Evolutionary conservation across 2,329 filamentous ascomycete species (phyloP), one percentile per base, ranked within the genome.

Genomic region (Phyllosticta citribraziliensis): DNA sequence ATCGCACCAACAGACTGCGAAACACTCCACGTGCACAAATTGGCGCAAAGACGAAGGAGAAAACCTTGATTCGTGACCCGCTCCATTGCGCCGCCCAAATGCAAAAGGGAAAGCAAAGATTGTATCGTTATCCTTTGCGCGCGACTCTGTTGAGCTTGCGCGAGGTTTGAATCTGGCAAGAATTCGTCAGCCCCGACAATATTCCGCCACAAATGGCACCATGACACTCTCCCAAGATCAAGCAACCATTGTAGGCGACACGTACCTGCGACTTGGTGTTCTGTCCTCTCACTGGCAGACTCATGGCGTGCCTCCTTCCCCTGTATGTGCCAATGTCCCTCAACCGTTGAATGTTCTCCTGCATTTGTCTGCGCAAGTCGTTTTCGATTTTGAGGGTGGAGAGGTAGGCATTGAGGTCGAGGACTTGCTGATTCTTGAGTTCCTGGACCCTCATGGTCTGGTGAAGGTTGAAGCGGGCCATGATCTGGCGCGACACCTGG

Each of bases 301-400:
- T 85, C 88, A 97, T 92, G 62, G 93, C 93, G 79, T 99, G 94
- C 66, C 94, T 81, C 73, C 89, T 86, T 66, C 94, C 94, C 58
- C 94, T 81, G 72, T 96, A 96, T 3, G 88, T 86, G 56, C 92
- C 92, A 79, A 96, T 97, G 69, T 97, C 92, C 72, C 88, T 89
- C 74, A 99, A 70, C 63, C 93, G 81, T 72, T 81, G 81, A 67
- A 99, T 96, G 70, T 97, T 94, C 56, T 96, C 90, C 69, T 87
- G 82, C 47, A 97, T 77, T 63, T 89, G 78, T 71, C 88, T 84
- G 69, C 85, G 81, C 65, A 95, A 81, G 69, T 97, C 92, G 74
- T 88, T 96, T 75, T 97, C 94, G 69, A 97, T 90, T 63, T 88
- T 96, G 90, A 99, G 92, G 60, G 86, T 87, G 17, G 91, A 89